These are phyloP conservation scores for Neoboletus magnificus DNA, from an alignment of 768 basidiomycete species.

Conservation along the genomic window DNA sequence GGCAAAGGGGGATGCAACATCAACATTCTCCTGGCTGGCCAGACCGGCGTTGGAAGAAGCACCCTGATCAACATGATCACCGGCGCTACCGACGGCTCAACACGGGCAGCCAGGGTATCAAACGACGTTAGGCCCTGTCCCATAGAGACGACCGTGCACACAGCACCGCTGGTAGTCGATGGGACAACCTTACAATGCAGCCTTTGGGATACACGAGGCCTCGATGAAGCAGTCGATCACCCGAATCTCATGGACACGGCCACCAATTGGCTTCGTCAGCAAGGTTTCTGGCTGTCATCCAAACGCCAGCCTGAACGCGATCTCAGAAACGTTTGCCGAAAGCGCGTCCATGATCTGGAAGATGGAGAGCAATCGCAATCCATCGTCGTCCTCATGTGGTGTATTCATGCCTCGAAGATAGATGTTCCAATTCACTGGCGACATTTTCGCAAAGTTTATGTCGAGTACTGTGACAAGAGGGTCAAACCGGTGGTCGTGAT, in stretches of 20 bases:
- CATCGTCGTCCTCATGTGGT: constrained; percentile 24
- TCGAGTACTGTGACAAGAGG: constrained; percentile 23
- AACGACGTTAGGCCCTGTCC: constrained; percentile 25
- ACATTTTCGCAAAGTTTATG: constrained; percentile 26
- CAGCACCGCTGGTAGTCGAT: background rate
- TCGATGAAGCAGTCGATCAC: constrained; percentile 25
- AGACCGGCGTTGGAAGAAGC: constrained; percentile 29
- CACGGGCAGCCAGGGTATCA: constrained; percentile 18
- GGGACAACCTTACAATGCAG: constrained; percentile 9
- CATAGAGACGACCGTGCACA: constrained; percentile 20
- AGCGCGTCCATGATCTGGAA: constrained; percentile 10
- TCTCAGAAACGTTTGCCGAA: constrained; percentile 19
- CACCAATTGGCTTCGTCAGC: constrained; percentile 19
- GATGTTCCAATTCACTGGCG: constrained; percentile 25
- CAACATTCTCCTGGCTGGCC: constrained; percentile 24
- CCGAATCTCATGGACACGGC: constrained; percentile 20
- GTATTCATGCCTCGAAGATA: constrained; percentile 30
- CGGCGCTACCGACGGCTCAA: constrained; percentile 11
- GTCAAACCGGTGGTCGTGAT: constrained; percentile 26
- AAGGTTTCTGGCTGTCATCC: constrained; percentile 15
- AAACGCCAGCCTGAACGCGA: constrained; percentile 21
- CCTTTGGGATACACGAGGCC: constrained; percentile 28
- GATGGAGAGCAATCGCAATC: constrained; percentile 8
- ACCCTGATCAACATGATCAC: constrained; percentile 28
- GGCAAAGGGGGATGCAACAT: background rate